Base-by-base conservation (phyloP, 441 rosid species). In the Hura crepitans region DNA sequence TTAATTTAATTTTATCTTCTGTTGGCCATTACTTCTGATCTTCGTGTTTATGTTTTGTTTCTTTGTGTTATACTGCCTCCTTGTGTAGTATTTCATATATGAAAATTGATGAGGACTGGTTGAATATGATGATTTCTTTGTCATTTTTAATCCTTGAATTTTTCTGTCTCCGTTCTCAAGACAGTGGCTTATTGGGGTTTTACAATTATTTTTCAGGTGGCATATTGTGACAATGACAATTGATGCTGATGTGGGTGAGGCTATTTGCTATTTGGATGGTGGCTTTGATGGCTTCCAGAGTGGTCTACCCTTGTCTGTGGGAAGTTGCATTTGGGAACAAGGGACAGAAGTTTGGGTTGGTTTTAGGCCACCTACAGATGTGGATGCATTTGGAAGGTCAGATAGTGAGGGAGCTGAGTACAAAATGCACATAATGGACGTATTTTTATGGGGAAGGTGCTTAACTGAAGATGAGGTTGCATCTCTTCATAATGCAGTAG, bases 351-450 rank as follows among this genome's bases (percentile, higher is more conserved):
- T 92, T 65, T 96, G 97, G 98, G 79, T 93, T 75, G 99, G 98
- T 81, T 86, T 86, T 77, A 87, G 90, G 75, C 97, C 99, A 28
- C 99, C 99, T 67, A 90, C 79, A 28, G 98, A 90, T 75, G 75
- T 93, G 80, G 98, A 93, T 83, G 90, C 96, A 58, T 93, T 96
- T 74, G 98, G 99, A 75, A 89, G 99, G 84, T 96, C 99, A 25
- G 99, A 96, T 81, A 96, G 99, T 70, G 99, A 96, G 83, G 99
- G 98, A 80, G 90, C 84, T n/a, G 99, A 96, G 80, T 88, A 98
- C 65, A 96, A 96, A 85, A 91, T 93, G 98, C 98, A 96, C 78
- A 84, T 96, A 73, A 96, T 96, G 99, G 99, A 96, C 83, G 97
- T 92, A 78, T 96, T 96, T 79, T 83, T 96, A 2, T 96, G 99